Base-by-base conservation (phyloP, 2,329 filamentous ascomycete genomes). In the Pseudogymnoascus pannorum region DNA sequence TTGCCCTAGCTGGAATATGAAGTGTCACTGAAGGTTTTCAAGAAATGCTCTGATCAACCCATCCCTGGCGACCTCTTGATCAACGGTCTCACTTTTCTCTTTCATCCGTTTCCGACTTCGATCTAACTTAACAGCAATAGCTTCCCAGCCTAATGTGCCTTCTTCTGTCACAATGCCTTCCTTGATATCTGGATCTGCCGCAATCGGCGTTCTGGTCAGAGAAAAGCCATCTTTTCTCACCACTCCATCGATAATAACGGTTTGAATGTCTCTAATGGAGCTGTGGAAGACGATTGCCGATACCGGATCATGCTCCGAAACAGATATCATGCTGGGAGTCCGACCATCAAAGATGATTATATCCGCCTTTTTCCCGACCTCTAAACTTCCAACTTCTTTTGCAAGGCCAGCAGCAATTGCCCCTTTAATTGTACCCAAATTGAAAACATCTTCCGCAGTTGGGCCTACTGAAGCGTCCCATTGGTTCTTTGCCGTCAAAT, bases 361-460 rank as follows among this genome's bases (percentile, higher is more conserved):
- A 64, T 87, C 83, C 0, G 85, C 84, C 65, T 77, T 73, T 67
- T 79, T 73, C 0, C 83, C 83, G 1, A 69, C 71, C 64, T 76
- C 75, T 61, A 87, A 66, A 42, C 64, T 65, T 16, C 62, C 64
- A 57, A 64, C 61, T 22, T 59, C 61, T 4, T 54, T 31, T 18
- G 36, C 33, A 8, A 65, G 48, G 9, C 61, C 62, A 3, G 64
- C 35, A 12, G 62, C 64, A 38, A 60, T 60, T 5, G 64, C 64
- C 1, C 64, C 64, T 18, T 65, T 64, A 20, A 65, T 65, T 8
- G 64, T 65, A 5, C 60, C 64, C 64, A 65, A 29, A 29, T 11
- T 16, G 8, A 5, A 31, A n/a, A 24, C 11, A 22, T 29, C 26
- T 29, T 29, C 26, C 26, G 8, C 26, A 29, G n/a, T 44, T 16